A percentile compares a stretch with the other conserved stretches of the same genome.
Conservation (phyloP, 176 grass and related monocot genomes). For the Leersia perrieri region DNA sequence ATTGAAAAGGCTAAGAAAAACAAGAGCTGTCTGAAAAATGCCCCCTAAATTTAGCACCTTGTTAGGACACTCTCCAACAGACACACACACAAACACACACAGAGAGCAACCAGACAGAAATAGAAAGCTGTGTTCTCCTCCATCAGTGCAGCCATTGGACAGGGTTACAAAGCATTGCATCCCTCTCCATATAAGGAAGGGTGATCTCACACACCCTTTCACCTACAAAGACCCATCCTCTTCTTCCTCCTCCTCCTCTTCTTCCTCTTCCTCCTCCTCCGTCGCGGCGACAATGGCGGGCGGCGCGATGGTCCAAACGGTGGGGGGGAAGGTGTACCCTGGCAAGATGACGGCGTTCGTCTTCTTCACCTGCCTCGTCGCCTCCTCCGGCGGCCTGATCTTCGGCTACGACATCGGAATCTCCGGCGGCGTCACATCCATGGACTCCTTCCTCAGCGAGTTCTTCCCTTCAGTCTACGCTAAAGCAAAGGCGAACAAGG, state of each 20-base stretch:
- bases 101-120: no score
- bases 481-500: slow-evolving; percentile 36
- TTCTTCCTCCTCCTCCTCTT: no score
- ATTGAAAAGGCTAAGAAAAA: background rate
- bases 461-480: slow-evolving; percentile 79
- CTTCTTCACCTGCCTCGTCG: slow-evolving; percentile 70
- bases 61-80: background rate
- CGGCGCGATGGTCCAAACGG: slow-evolving; percentile 48
- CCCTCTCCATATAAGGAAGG: slow-evolving; percentile 1
- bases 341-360: slow-evolving; percentile 65
- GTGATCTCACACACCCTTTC: no score
- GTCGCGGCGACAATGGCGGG: slow-evolving; percentile 55
- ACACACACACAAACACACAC: no score
- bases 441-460: slow-evolving; percentile 65
- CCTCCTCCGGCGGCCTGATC: slow-evolving; percentile 67
- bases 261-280: background rate
- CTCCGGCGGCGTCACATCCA: slow-evolving; percentile 80
- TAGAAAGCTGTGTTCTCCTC: slow-evolving; percentile 21
- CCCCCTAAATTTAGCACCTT: slow-evolving; percentile 25
- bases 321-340: slow-evolving; percentile 58
- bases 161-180: background rate
- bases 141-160: slow-evolving; percentile 23
- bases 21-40: background rate
- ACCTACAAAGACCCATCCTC: background rate
- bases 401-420: slow-evolving; percentile 91